phyloP scores from a whole-genome alignment of 306 rosid genomes.

The Corylus americana region DNA sequence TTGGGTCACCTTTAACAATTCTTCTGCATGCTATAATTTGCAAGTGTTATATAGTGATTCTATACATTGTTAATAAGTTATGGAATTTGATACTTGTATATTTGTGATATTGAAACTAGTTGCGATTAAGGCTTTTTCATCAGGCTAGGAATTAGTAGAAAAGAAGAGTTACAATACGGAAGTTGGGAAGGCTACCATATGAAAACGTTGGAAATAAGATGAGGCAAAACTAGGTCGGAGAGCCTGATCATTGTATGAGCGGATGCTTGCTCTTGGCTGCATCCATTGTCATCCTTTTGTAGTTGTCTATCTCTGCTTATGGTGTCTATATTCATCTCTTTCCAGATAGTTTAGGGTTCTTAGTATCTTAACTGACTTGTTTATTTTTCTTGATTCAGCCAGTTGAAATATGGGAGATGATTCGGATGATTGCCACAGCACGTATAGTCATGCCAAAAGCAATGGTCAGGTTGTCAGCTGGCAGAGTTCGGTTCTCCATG shows the following conservation, averaged over 20 bases:
- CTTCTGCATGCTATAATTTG: not conserved
- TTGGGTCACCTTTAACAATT: slow-evolving; percentile 6
- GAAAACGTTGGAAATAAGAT: not conserved
- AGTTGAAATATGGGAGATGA: slow-evolving; percentile 98
- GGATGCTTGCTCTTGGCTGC: not conserved
- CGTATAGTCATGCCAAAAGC: slow-evolving; percentile 92
- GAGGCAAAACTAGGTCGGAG: not conserved
- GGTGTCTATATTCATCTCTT: too few species aligned
- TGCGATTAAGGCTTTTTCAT: not conserved
- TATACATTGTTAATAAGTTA: not conserved
- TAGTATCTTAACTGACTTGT: slow-evolving; percentile 3
- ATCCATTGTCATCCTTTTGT: not conserved
- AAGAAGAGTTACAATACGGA: not conserved
- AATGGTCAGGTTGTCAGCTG: slow-evolving; percentile 95
- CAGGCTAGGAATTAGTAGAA: not conserved
- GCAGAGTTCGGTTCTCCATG: slow-evolving; percentile 90
- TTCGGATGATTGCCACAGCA: slow-evolving; percentile 90
- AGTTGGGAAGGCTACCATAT: not conserved
- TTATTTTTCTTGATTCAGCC: slow-evolving; percentile 53
- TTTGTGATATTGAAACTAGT: not conserved
- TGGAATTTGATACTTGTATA: not conserved
- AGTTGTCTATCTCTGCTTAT: not conserved
- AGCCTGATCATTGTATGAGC: not conserved
- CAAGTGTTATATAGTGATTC: not conserved
- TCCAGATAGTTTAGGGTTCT: not conserved